A percentile compares a stretch with the other conserved stretches of the same genome.
These are phyloP conservation scores for Leucogyrophana mollusca DNA, from an alignment of 768 basidiomycete species.

Conservation along the genomic window DNA sequence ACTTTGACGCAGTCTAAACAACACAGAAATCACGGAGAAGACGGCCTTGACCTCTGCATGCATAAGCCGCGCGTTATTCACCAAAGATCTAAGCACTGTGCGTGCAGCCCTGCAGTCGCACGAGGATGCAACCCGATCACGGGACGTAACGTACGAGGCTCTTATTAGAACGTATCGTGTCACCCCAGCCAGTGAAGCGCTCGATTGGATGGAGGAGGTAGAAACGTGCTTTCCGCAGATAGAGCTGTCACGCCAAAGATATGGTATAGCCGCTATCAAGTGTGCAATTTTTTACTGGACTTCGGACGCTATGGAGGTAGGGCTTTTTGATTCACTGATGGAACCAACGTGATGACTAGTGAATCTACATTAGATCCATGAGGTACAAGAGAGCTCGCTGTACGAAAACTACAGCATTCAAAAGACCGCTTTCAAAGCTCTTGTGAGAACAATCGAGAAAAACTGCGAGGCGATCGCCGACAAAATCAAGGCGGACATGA, in stretches of 20 bases:
- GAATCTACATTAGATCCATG: constrained; percentile 16
- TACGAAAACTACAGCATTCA: constrained; percentile 15
- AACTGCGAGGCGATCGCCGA: constrained; percentile 23
- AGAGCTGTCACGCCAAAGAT: constrained; percentile 14
- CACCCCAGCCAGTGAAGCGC: constrained; percentile 11
- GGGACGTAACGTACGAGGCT: constrained; percentile 23
- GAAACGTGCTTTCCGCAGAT: constrained; percentile 23
- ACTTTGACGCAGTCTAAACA: constrained; percentile 17
- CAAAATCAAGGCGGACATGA: constrained; percentile 16
- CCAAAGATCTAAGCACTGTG: constrained; percentile 20
- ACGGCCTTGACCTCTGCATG: constrained; percentile 24
- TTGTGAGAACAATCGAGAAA: constrained; percentile 19
- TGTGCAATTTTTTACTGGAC: constrained; percentile 49
- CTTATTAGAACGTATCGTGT: constrained; percentile 30
- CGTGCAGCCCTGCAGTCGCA: constrained; percentile 12
- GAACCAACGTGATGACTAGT: too few species aligned
- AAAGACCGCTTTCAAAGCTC: constrained; percentile 16
- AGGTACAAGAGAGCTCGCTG: constrained; percentile 19
- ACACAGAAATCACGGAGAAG: constrained; percentile 26
- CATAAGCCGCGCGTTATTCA: constrained; percentile 17
- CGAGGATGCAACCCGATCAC: neutral
- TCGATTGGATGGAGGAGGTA: constrained; percentile 33
- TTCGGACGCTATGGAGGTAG: constrained; percentile 38
- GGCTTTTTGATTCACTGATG: neutral
- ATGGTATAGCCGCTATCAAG: constrained; percentile 23